A percentile compares a stretch with the other conserved stretches of the same genome.
phyloP scores from a whole-genome alignment of 2,329 filamentous ascomycete genomes.

The Pochonia chlamydosporia region DNA sequence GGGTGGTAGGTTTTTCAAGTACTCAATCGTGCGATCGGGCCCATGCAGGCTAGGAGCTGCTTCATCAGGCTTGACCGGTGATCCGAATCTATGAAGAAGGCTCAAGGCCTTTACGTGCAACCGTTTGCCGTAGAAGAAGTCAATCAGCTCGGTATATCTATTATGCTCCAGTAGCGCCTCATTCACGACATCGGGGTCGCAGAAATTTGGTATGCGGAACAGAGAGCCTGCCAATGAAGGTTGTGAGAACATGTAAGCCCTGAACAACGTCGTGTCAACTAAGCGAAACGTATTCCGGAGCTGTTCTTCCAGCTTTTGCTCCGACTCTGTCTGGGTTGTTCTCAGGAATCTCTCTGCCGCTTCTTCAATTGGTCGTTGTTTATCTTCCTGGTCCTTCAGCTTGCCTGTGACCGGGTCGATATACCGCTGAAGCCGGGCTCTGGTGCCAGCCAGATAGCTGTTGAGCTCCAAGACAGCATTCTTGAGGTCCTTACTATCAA shows the following conservation, averaged over 20 bases:
- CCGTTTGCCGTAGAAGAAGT: constrained; percentile 94
- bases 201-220: constrained; percentile 95
- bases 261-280: constrained; percentile 91
- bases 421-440: constrained; percentile 57
- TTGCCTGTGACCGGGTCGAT: constrained; percentile 58
- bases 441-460: constrained; percentile 81
- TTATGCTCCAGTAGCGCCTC: constrained; percentile 84
- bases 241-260: constrained; percentile 88
- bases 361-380: constrained; percentile 40
- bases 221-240: constrained; percentile 81
- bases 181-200: constrained; percentile 91
- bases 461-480: constrained; percentile 77
- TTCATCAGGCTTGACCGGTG: constrained; percentile 44
- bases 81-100: constrained; percentile 75
- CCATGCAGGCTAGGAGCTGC: constrained; percentile 61
- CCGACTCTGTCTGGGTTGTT: constrained; percentile 38
- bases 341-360: constrained; percentile 52
- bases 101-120: constrained; percentile 83
- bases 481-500: constrained; percentile 78
- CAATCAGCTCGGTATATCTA: constrained; percentile 89
- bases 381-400: constrained; percentile 44
- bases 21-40: constrained; percentile 76
- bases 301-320: constrained; percentile 62
- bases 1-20: constrained; percentile 82
- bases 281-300: constrained; percentile 72